phyloP scores from a whole-genome alignment of 2,329 filamentous ascomycete species.

The Penicillium sclerotigenum region DNA sequence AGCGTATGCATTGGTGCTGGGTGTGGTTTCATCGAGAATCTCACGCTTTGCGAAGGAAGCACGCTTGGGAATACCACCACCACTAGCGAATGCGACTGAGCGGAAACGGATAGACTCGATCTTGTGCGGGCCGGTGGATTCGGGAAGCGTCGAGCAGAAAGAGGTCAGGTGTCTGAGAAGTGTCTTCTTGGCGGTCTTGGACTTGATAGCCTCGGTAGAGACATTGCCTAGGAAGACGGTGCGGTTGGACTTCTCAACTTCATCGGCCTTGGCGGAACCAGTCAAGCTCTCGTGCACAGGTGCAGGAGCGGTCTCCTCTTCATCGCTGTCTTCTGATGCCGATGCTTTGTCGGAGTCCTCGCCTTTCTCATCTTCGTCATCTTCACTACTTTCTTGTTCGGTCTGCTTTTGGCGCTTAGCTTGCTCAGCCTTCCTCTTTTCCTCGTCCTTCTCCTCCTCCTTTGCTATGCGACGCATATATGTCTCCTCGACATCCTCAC shows the following conservation, averaged over 20 bases:
- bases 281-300: slow-evolving; percentile 42
- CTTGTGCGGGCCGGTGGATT: slow-evolving; percentile 59
- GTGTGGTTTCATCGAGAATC: slow-evolving; percentile 85
- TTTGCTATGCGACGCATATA: slow-evolving; percentile 46
- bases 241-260: slow-evolving; percentile 79
- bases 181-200: slow-evolving; percentile 74
- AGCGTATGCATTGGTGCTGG: slow-evolving; percentile 89
- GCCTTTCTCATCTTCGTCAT: slow-evolving; percentile 42
- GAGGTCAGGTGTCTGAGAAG: slow-evolving; percentile 75
- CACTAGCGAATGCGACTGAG: slow-evolving; percentile 77
- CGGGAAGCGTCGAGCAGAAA: slow-evolving; percentile 57
- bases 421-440: slow-evolving; percentile 35
- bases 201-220: slow-evolving; percentile 74
- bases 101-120: slow-evolving; percentile 92
- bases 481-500: slow-evolving; percentile 44
- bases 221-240: slow-evolving; percentile 95
- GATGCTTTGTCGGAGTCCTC: slow-evolving; percentile 56
- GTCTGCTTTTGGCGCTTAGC: slow-evolving; percentile 38
- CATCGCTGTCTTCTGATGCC: slow-evolving; percentile 28
- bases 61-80: slow-evolving; percentile 74
- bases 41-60: slow-evolving; percentile 91
- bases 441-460: slow-evolving; percentile 40
- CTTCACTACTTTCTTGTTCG: slow-evolving; percentile 43
- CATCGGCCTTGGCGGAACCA: slow-evolving; percentile 42
- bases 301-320: slow-evolving; percentile 28